Evolutionary conservation across 305 asterid genomes (phyloP).

Genomic region (Lippia alba): DNA sequence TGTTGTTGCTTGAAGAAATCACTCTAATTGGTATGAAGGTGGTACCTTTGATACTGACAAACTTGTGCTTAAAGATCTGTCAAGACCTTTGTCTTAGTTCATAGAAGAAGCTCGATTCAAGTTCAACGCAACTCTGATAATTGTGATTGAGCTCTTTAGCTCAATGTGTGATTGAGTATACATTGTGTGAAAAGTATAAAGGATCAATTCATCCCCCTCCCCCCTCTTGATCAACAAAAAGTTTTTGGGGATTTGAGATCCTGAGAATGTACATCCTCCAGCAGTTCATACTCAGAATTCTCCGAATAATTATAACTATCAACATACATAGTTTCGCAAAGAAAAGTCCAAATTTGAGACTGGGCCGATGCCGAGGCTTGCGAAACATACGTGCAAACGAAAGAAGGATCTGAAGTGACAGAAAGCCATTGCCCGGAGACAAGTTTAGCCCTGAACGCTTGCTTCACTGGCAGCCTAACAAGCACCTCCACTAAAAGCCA

Average conservation of each 20-base stretch:
- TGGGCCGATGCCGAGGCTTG: background rate
- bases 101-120: no score
- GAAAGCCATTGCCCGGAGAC: background rate
- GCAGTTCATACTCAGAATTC: background rate
- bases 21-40: no score
- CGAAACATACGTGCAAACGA: background rate
- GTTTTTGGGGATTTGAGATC: background rate
- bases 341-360: background rate
- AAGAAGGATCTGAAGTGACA: conserved; percentile 6
- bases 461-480: background rate
- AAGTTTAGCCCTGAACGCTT: conserved; percentile 1
- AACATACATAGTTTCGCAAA: background rate
- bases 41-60: no score
- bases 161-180: no score
- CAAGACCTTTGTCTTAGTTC: no score
- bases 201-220: no score
- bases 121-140: no score
- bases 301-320: background rate
- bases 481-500: conserved; percentile 23
- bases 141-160: no score
- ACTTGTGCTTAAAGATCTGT: no score
- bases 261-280: background rate
- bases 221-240: no score
- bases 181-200: no score
- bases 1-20: no score